Conservation (phyloP, 148 eudicot genomes). For the Oxyria digyna region DNA sequence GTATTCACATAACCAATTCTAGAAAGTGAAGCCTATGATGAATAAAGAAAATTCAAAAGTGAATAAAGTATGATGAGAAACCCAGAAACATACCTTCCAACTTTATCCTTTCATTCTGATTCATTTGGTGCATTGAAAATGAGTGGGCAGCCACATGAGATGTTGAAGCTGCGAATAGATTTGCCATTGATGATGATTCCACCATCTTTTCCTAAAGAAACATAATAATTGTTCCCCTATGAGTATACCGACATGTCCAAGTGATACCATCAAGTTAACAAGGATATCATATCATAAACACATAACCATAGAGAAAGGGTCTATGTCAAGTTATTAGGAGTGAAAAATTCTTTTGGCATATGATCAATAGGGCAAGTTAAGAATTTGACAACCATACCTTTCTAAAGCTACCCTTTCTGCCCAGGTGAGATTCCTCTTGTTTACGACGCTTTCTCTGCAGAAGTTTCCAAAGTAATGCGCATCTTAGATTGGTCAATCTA, state of each 20-base stretch:
- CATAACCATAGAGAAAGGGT: not conserved
- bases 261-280: not conserved
- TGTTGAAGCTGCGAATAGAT: constrained; percentile 33
- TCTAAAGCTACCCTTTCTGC: constrained; percentile 5
- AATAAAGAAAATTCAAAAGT: not conserved
- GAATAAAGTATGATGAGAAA: not conserved
- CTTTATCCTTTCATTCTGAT: constrained; percentile 24
- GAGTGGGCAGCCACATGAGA: constrained; percentile 40
- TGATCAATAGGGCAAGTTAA: not conserved
- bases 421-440: constrained; percentile 13
- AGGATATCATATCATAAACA: not conserved
- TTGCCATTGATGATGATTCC: constrained; percentile 48
- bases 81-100: constrained; percentile 5
- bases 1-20: not conserved
- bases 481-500: not conserved
- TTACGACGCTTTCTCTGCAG: constrained; percentile 13
- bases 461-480: not conserved
- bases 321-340: not conserved
- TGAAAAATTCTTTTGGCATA: not conserved
- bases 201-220: constrained; percentile 54
- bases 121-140: constrained; percentile 31
- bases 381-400: constrained; percentile 4
- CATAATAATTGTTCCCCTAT: constrained; percentile 13
- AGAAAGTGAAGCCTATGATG: not conserved
- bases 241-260: not conserved